Base-by-base conservation (phyloP, 208 protist genomes). In the Tritrichomonas musculus region DNA sequence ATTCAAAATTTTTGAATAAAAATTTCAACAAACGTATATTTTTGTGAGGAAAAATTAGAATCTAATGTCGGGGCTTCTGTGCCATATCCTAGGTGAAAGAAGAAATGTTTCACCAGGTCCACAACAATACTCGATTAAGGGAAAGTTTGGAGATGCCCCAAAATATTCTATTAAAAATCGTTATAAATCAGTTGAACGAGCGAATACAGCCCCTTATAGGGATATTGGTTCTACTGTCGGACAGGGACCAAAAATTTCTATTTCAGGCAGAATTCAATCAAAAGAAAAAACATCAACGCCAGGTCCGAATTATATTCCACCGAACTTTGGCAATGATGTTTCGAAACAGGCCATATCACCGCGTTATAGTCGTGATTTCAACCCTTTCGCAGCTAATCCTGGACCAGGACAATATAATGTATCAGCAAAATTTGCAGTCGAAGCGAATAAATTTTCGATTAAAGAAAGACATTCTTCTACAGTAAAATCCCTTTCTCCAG, bases 221-320 rank as follows among this genome's bases (percentile, higher is more conserved):
- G 33, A 77, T 44, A 36, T 77, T 77, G 33, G 33, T 27, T 27
- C 69, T n/a, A 77, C 69, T 20, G 44, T 77, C 17, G 69, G 69
- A 20, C 33, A 77, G 25, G 69, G 69, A 44, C 69, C 69, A 9
- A 77, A 77, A 47, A 77, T 77, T 44, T 27, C 25, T 5, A 77
- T 77, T 4, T 44, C 27, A 36, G 9, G 14, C 9, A 20, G 69
- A 27, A 4, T 20, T 44, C 1, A 77, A 44, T 20, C 1, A 44
- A 36, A 47, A 36, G 33, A 36, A 11, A 1, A n/a, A 11, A 1
- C 36, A 47, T 11, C 20, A 4, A 53, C 73, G 20, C 73, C 73
- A 53, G 73, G 73, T n/a, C 73, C 73, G 3, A 84, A 84, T 53
- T 84, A 84, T 84, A n/a, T 84, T 53, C 73, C 73, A 25, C 73